Percentiles rank a stretch among this genome's conserved stretches.
Conservation (phyloP, 148 eudicot species). For the Cornus kousa region DNA sequence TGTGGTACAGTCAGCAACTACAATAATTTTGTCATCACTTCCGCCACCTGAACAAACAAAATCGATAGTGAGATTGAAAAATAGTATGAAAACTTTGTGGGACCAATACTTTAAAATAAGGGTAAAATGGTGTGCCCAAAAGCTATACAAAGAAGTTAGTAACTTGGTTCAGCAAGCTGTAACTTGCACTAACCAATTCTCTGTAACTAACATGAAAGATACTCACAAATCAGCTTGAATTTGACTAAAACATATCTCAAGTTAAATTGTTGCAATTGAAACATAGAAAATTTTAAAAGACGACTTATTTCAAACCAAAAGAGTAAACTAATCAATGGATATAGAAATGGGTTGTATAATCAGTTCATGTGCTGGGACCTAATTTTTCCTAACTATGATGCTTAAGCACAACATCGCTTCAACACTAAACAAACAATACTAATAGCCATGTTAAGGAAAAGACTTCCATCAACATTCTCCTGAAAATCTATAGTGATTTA, state of each 20-base stretch:
- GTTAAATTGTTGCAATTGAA: slow-evolving; percentile 3
- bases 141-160: not conserved
- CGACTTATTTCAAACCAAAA: too few relatives aligned
- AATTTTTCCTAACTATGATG: not conserved
- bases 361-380: too few relatives aligned
- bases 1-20: slow-evolving; percentile 6
- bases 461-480: not conserved
- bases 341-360: too few relatives aligned
- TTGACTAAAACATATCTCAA: not conserved
- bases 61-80: not conserved
- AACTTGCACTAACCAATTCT: not conserved
- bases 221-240: not conserved
- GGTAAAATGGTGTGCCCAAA: not conserved
- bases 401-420: not conserved
- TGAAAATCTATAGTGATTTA: not conserved
- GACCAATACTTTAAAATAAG: not conserved
- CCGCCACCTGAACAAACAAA: slow-evolving; percentile 15
- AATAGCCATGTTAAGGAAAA: not conserved
- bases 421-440: not conserved
- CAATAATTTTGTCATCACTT: slow-evolving; percentile 12
- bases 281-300: not conserved
- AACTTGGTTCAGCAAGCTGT: slow-evolving; percentile 8
- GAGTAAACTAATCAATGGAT: too few relatives aligned
- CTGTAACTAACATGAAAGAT: not conserved
- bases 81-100: not conserved